Base-by-base conservation (phyloP, 2,329 filamentous ascomycete genomes). In the Paecilomyces dactylethromorphus region DNA sequence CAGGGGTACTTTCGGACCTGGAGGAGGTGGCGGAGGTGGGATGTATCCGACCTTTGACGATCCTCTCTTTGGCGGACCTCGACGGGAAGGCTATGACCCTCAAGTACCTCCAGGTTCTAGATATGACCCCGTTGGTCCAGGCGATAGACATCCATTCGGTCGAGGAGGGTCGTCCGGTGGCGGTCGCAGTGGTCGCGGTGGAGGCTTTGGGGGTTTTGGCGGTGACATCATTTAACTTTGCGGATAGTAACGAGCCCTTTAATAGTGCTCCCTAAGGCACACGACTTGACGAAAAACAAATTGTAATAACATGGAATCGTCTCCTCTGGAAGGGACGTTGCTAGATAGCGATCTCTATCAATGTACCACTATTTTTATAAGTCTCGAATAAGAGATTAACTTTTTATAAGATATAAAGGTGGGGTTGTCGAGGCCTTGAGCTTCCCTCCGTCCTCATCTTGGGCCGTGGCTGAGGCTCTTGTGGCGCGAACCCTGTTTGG, bases 1-100 rank as follows among this genome's bases (percentile, higher is more conserved):
- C 2, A 79, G 89, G 32, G 84, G 84, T 3, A 82, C 84, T 2
- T 84, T 91, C 58, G 84, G 86, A 6, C 84, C 84, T 31, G 80
- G 82, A 24, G 77, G 84, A n/a, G 82, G 84, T 0, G 84, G 86
- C 21, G 83, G 83, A 11, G 86, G 88, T 12, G 94, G 94, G 0
- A 99, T 99, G 94, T 90, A 97, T 74, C 94, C 94, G 0, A 96
- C 92, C 0, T 94, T 96, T 71, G 91, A 96, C 66, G 92, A 97
- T 69, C 91, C 91, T 6, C 75, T 97, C 54, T 96, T 96, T 70
- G 82, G 82, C 5, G 88, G 87, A 1, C 74, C 78, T 10, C 74
- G 74, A 1, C 78, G 75, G 35, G 79, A 75, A 13, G 80, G 78
- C 0, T 88, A 83, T 68, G 84, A 92, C 69, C 86, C 88, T 1